Base-by-base conservation (phyloP, 106 monocot genomes). In the Agapanthus africanus region DNA sequence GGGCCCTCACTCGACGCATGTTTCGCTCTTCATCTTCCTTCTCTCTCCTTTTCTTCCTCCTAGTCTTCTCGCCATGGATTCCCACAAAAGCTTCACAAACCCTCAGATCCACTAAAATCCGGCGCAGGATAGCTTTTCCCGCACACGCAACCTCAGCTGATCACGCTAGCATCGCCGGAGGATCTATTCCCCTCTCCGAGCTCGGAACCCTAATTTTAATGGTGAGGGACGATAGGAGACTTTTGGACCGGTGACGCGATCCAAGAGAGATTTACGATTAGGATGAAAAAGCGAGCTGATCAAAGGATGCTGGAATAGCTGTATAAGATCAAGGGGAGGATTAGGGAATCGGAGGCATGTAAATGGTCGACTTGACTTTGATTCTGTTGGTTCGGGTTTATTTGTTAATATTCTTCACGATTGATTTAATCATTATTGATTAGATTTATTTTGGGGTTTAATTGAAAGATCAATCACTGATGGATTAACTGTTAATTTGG, bases 321-420 rank as follows among this genome's bases (percentile, higher is more conserved):
- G 32, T 83, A 85, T 70, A 82, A 75, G 62, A 52, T 28, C 54
- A 82, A 74, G 4, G 19, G 66, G 26, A 67, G 23, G 68, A 67
- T 82, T n/a, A 28, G 54, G 22, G 42, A 73, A 59, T 42, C 47
- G 69, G 70, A 80, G 85, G 82, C 80, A 83, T 71, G 82, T 85
- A 36, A 36, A 61, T 7, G 16, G 61, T 13, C n/a, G n/a, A 31
- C 15, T 11, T n/a, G 23, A 3, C n/a, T 22, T 36, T 63, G 23
- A 70, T 63, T 63, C 13, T 34, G 46, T 32, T 44, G 61, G 51
- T 73, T 79, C 25, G 78, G 68, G 21, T 66, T 76, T 57, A 18
- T 61, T 9, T 36, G 0, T 26, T n/a, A 36, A 36, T 61, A 6
- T 38, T 49, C 23, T 25, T 56, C 25, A 18, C 36, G 35, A n/a